Evolutionary conservation across 2,329 filamentous ascomycete species (phyloP).

Genomic region (Passalora sequoiae): DNA sequence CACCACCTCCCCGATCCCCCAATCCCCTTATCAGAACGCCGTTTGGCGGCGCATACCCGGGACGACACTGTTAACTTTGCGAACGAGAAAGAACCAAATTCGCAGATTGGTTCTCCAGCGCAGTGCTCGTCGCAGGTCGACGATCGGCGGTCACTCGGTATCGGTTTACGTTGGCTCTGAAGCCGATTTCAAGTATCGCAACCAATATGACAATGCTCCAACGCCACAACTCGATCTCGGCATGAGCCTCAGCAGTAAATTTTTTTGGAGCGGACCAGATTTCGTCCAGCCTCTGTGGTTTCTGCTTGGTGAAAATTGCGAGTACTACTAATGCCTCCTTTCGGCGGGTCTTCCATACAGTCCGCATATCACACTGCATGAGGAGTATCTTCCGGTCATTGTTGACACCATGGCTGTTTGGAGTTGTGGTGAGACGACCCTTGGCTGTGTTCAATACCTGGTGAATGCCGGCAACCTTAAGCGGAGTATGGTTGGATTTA

Average conservation of each 20-base stretch:
- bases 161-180: constrained; percentile 46
- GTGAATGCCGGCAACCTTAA: constrained; percentile 47
- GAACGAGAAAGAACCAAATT: constrained; percentile 49
- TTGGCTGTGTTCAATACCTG: constrained; percentile 50
- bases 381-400: constrained; percentile 53
- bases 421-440: constrained; percentile 58
- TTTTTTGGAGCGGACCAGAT: constrained; percentile 47
- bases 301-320: not conserved
- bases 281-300: constrained; percentile 40
- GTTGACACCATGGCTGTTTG: constrained; percentile 54
- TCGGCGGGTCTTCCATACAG: constrained; percentile 41
- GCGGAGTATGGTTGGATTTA: constrained; percentile 42
- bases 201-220: constrained; percentile 42
- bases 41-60: constrained; percentile 41
- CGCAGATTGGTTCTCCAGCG: constrained; percentile 44
- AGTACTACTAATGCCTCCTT: not conserved
- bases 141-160: constrained; percentile 45
- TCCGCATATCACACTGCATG: constrained; percentile 45
- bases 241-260: constrained; percentile 45
- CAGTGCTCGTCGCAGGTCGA: constrained; percentile 40
- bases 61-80: constrained; percentile 40
- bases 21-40: constrained; percentile 46
- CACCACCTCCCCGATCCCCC: constrained; percentile 48
- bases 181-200: constrained; percentile 42
- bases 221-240: constrained; percentile 46